A percentile compares a stretch with the other conserved stretches of the same genome.
Conservation (phyloP, 768 basidiomycete species). For the Trametes meyenii region DNA sequence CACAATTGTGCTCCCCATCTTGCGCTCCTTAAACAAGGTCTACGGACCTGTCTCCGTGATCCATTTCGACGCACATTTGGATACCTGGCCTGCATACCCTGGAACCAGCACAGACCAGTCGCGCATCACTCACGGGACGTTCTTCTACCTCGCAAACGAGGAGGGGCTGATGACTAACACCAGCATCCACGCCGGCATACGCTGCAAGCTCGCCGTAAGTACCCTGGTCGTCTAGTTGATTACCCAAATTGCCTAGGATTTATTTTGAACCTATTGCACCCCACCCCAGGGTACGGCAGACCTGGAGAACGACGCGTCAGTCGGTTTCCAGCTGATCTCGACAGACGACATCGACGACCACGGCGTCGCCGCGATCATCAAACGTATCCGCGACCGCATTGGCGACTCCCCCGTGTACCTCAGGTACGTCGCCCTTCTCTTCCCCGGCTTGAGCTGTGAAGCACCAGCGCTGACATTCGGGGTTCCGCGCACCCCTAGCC, state of each 20-base stretch:
- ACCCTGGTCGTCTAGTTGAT: not conserved
- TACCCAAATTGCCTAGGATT: no score
- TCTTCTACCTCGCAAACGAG: slow-evolving; percentile 78
- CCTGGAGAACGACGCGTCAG: slow-evolving; percentile 66
- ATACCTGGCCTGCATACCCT: slow-evolving; percentile 56
- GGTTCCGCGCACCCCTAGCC: slow-evolving; percentile 37
- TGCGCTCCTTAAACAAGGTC: slow-evolving; percentile 74
- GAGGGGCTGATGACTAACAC: slow-evolving; percentile 76
- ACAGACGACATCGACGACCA: slow-evolving; percentile 84
- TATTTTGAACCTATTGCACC: not conserved
- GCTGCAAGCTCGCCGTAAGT: slow-evolving; percentile 62
- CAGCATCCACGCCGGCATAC: slow-evolving; percentile 83
- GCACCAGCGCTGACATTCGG: not conserved
- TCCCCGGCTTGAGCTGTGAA: not conserved
- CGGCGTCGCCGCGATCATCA: slow-evolving; percentile 70
- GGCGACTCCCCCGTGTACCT: slow-evolving; percentile 79
- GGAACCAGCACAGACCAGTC: slow-evolving; percentile 57
- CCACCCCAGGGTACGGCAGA: slow-evolving; percentile 55
- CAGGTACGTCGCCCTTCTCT: slow-evolving; percentile 37
- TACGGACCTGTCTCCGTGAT: slow-evolving; percentile 85
- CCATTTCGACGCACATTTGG: slow-evolving; percentile 80
- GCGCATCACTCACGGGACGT: slow-evolving; percentile 81
- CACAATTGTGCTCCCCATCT: slow-evolving; percentile 84
- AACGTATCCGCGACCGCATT: slow-evolving; percentile 69
- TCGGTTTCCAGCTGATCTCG: slow-evolving; percentile 80